Base-by-base conservation (phyloP, 768 basidiomycete species). In the Serendipita sp. region DNA sequence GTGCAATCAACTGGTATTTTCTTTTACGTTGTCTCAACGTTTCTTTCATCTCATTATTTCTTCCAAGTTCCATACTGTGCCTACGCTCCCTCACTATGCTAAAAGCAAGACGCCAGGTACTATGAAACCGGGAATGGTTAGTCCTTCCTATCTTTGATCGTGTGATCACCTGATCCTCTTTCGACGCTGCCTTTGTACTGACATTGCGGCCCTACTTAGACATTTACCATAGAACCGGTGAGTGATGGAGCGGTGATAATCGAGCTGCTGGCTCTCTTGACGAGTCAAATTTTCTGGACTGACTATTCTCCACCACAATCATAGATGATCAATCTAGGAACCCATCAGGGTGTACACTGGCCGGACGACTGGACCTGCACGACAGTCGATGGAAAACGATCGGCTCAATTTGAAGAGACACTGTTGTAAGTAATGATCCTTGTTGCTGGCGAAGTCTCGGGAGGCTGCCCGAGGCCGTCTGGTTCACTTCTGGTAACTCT, bases 361-460 rank as follows among this genome's bases (percentile, higher is more conserved):
- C 86, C 87, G 36, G 92, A 95, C 73, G 86, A 91, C 71, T 98
- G 95, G 95, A 98, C 95, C 2, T 91, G 94, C 1, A 91, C 88
- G 23, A 99, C 96, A 3, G 74, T 81, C 11, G 95, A 97, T 74
- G 95, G 93, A 28, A 88, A 88, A 73, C 78, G 81, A 65, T 93
- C 90, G 66, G 96, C 96, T 1, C 96, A 99, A 71, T 99, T 97
- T 72, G 96, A 99, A 73, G 96, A 99, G 71, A 97, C 95, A 0
- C 77, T 99, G 41, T 74, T 99, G 93, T 94, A 71, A 70, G 91
- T 81, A 44, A 60, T 23, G 15, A 60, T 56, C 15, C 64, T 63
- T n/a, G 16, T 47, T 68, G 47, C 44, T 41, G 51, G 54, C 30
- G 44, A 48, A 62, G 32, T 56, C 44, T 18, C 56, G 13, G 54